Evolutionary conservation across 164 flowering plant species (phyloP), one percentile per base, ranked within the genome.

Genomic region (Hamamelis virginiana): DNA sequence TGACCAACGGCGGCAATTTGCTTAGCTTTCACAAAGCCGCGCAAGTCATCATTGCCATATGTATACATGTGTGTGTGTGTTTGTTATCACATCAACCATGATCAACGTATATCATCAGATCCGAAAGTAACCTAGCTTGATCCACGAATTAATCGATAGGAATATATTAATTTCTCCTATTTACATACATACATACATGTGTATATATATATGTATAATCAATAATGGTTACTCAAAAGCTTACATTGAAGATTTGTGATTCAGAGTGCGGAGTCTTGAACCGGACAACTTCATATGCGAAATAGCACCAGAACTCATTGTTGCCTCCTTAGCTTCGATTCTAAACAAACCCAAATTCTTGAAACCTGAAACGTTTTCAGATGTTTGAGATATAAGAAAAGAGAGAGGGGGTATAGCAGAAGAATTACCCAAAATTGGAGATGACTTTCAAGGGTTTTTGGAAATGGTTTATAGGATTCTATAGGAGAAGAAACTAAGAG

Each of bases 251-350:
- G 50, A 38, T 4, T 56, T 33, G n/a, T 13, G 68, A 67, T 70
- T 52, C 19, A 33, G 26, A 41, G 12, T 46, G n/a, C 13, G 28
- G 1, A 27, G 48, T 62, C 26, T 50, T 4, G 76, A 70, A 67
- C 50, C 74, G 12, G 61, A 58, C 11, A 72, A 14, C 33, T 64
- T 69, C 33, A 47, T n/a, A 9, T 52, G 65, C 47, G 77, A 46
- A 58, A 74, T 62, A 47, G 69, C 33, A 11, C 48, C 61, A 50
- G 75, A 57, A 57, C 59, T 26, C 16, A 80, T 50, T 9, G 71
- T 27, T 4, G 79, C 77, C 22, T 73, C 76, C 83, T 77, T 80
- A 48, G 73, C 48, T 19, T 0, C 23, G 8, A 12, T 59, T 28
- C 18, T 13, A 25, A 27, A 21, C 41, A 33, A 33, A 33, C 41